Base-by-base conservation (phyloP, 176 grass and related monocot species). In the Phyllostachys edulis region DNA sequence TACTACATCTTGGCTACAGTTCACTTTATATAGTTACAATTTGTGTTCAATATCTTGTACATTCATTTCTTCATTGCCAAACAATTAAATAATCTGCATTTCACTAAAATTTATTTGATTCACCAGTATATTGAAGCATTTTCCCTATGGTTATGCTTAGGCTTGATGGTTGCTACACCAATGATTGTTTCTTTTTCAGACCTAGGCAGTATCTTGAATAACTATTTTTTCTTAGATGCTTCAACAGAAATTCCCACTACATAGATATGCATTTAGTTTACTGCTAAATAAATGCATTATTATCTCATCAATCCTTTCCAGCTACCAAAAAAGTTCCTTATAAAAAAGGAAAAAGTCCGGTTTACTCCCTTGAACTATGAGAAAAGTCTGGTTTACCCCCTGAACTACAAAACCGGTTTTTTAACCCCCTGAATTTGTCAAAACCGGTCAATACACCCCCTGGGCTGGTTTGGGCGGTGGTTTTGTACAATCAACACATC, bases 71-170 rank as follows among this genome's bases (percentile, higher is more conserved):
- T 63, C 0, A 63, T 49, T 40, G 15, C 13, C 20, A 74, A 74
- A 83, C 20, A 83, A 26, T 49, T 74, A 36, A 63, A 11, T 73
- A 27, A 82, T 50, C 8, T 71, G 59, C 27, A 46, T 64, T 64
- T 20, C 49, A 70, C 64, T 40, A 3, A 77, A 62, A 20, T 54
- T 64, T 47, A 17, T 77, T 68, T 36, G 15, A 68, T 55, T 84
- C 29, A 23, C 8, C 40, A 40, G 10, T 54, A 40, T 18, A 59
- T 65, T 75, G 21, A 59, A 69, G 36, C 51, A 69, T 24, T 34
- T 65, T 75, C 13, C 13, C 50, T 7, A 23, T 67, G 12, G 4
- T 55, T 68, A 85, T 77, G 24, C 68, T 79, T 10, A 71, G 36
- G n/a, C 40, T 27, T 71, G 32, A 27, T 40, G 29, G 32, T 79